Evolutionary conservation across 129 eudicot species (phyloP), one percentile per base, ranked within the genome.

Genomic region (Gnaphalium uliginosum): DNA sequence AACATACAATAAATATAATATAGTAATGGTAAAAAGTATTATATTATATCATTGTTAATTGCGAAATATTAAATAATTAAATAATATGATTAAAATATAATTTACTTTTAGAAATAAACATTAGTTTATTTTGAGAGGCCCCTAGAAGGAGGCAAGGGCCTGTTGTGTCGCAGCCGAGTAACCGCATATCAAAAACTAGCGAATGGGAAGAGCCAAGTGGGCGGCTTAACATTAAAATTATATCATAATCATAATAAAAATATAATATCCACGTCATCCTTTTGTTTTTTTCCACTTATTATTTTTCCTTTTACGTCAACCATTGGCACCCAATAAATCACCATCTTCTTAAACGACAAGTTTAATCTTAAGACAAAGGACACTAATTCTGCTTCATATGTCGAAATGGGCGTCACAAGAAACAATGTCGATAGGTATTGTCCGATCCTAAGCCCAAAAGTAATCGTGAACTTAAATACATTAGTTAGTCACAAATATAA

Each of bases 141-240:
- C 83, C 39, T 79, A 57, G 83, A 1, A 54, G 74, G 78, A 79
- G 83, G 83, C 83, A 79, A 79, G 78, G 72, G 83, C 61, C 58
- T 57, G 78, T 79, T 43, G 74, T 39, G 33, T n/a, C 78, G 30
- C 65, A 72, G 46, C 27, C 83, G 46, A 54, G 54, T 72, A 53
- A 60, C 59, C 83, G 74, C 83, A 37, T 79, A 53, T 41, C 67
- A 57, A 23, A 72, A 73, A 72, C 17, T 39, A 77, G 33, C 75
- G 60, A 7, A 57, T 29, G 37, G 50, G 68, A 59, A 15, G 76
- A 61, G 9, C 69, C 69, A 70, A 70, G 24, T 60, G 68, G 78
- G 37, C 67, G 50, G 66, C 71, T 51, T 35, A 27, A 10, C 30
- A n/a, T 6, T 48, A 27, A 43, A 50, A 66, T 51, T n/a, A n/a